phyloP scores from a whole-genome alignment of 345 rosid genomes.

The Moricandia moricandioides region DNA sequence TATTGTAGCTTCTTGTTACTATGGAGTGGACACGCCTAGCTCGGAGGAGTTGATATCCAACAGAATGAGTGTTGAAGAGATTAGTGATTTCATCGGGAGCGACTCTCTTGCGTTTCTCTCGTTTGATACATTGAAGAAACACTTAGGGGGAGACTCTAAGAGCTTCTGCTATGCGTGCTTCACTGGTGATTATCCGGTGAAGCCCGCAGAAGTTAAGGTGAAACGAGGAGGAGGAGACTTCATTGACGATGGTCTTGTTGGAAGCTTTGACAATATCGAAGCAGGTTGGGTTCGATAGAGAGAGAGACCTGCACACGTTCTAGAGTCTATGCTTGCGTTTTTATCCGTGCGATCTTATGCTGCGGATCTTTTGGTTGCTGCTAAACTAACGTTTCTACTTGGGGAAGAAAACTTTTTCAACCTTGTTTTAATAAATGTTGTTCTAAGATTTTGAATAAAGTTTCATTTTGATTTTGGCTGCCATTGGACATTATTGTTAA shows the following conservation, averaged over 20 bases:
- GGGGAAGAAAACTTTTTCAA: not conserved
- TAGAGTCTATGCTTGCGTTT: conserved; percentile 8
- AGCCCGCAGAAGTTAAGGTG: conserved; percentile 67
- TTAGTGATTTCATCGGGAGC: conserved; percentile 65
- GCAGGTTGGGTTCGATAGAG: conserved; percentile 70
- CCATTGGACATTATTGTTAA: not conserved
- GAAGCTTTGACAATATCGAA: conserved; percentile 68
- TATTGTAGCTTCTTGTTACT: conserved; percentile 73
- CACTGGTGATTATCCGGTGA: conserved; percentile 81
- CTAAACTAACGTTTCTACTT: not conserved
- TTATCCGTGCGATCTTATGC: no score
- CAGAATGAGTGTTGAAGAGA: conserved; percentile 78
- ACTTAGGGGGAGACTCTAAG: conserved; percentile 51
- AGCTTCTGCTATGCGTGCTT: conserved; percentile 87
- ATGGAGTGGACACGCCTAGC: conserved; percentile 96
- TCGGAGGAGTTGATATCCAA: conserved; percentile 88
- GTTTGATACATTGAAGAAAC: conserved; percentile 58
- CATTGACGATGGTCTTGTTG: conserved; percentile 79
- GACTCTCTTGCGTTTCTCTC: conserved; percentile 87
- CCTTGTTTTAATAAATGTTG: not conserved
- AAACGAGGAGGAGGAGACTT: conserved; percentile 82
- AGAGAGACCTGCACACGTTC: not conserved
- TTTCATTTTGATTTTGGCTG: not conserved
- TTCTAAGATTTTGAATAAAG: not conserved
- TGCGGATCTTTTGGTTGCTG: not conserved